These are phyloP conservation scores for Solanum hybrid DNA, from an alignment of 305 asterid species.

Conservation along the genomic window DNA sequence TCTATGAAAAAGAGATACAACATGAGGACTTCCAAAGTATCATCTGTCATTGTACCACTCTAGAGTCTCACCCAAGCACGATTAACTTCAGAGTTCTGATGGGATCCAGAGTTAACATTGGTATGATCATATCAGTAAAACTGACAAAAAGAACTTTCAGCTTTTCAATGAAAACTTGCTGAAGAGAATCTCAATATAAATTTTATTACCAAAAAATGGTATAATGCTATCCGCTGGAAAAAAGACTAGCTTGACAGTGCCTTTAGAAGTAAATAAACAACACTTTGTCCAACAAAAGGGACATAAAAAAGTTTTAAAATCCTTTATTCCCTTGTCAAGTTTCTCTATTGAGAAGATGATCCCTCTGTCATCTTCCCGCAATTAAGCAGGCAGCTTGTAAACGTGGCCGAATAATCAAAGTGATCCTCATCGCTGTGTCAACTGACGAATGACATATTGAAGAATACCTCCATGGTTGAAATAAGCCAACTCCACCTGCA, in stretches of 20 bases:
- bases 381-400: background rate
- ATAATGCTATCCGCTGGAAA: background rate
- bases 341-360: background rate
- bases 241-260: background rate
- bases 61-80: background rate
- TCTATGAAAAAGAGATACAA: background rate
- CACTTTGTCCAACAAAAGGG: slow-evolving; percentile 17
- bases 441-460: slow-evolving; percentile 69
- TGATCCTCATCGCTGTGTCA: slow-evolving; percentile 35
- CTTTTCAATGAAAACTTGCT: background rate
- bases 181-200: background rate
- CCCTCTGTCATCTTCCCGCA: slow-evolving; percentile 5
- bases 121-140: background rate
- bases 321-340: slow-evolving; percentile 30
- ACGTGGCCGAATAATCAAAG: background rate
- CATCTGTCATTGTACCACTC: background rate
- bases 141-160: no score
- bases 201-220: slow-evolving; percentile 3
- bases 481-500: slow-evolving; percentile 79
- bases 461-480: slow-evolving; percentile 83
- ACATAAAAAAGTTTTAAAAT: slow-evolving; percentile 7
- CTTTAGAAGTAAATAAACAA: background rate
- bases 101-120: background rate
- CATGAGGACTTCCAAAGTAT: background rate
- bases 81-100: background rate